phyloP scores from a whole-genome alignment of 352 stramenopile genomes.

The Phytophthora quininea region DNA sequence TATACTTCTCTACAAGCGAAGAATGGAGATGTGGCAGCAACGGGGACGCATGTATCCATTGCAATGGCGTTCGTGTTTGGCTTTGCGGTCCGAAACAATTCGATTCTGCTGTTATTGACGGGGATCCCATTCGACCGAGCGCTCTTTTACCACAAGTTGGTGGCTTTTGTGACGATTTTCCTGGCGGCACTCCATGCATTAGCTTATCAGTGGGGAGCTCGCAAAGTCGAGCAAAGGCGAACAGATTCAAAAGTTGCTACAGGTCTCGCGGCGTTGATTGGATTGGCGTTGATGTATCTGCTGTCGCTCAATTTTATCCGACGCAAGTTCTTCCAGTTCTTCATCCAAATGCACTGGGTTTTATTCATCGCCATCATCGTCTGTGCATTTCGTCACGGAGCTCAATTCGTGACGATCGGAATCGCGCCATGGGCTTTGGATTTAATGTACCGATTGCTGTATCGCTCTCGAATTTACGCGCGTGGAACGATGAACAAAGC shows the following conservation, averaged over 20 bases:
- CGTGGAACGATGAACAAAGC: constrained; percentile 21
- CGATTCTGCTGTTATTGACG: constrained; percentile 42
- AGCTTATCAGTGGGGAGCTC: constrained; percentile 33
- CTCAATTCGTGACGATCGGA: constrained; percentile 36
- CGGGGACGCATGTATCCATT: constrained; percentile 31
- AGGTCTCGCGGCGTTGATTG: constrained; percentile 32
- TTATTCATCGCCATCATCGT: constrained; percentile 53
- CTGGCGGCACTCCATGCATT: constrained; percentile 42
- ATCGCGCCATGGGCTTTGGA: constrained; percentile 44
- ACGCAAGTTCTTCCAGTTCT: constrained; percentile 59
- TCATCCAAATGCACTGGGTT: constrained; percentile 54
- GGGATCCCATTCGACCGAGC: constrained; percentile 58
- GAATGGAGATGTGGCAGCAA: constrained; percentile 17
- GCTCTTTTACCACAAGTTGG: constrained; percentile 64
- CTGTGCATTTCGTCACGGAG: constrained; percentile 48
- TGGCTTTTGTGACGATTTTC: constrained; percentile 44
- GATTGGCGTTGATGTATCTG: constrained; percentile 39
- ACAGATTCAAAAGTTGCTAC: constrained; percentile 24
- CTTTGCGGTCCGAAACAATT: constrained; percentile 61
- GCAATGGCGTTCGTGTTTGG: constrained; percentile 48
- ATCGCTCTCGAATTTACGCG: constrained; percentile 32
- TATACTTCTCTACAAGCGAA: constrained; percentile 20
- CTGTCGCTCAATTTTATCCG: constrained; percentile 47
- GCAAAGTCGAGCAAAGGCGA: constrained; percentile 18
- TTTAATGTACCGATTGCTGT: constrained; percentile 43